phyloP scores from a whole-genome alignment of 2,329 filamentous ascomycete species.

The Sphaerulina vaccinii region DNA sequence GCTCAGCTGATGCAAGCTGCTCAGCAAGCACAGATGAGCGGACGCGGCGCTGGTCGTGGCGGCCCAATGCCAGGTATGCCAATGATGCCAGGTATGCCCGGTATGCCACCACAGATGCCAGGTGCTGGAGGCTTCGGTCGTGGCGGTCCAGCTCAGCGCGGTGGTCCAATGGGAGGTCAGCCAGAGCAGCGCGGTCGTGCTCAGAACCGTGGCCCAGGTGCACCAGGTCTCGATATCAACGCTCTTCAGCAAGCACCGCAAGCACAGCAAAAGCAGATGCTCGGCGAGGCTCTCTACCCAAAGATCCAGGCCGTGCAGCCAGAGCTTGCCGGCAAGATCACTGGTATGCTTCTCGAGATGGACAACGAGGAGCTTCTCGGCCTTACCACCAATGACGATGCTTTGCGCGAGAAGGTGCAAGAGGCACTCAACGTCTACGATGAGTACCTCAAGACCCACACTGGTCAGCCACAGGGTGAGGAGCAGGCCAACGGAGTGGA shows the following conservation, averaged over 20 bases:
- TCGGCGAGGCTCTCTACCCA: conserved; percentile 96
- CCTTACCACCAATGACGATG: conserved; percentile 87
- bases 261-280: conserved; percentile 94
- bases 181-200: conserved; percentile 41
- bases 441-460: conserved; percentile 93
- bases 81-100: conserved; percentile 54
- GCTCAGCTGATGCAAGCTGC: conserved; percentile 64
- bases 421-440: conserved; percentile 97
- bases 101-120: conserved; percentile 64
- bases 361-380: conserved; percentile 91
- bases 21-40: conserved; percentile 66
- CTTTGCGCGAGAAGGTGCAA: conserved; percentile 92
- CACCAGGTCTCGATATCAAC: conserved; percentile 49
- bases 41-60: conserved; percentile 66
- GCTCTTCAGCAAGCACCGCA: conserved; percentile 56
- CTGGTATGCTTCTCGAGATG: conserved; percentile 99
- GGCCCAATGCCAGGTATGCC: conserved; percentile 70
- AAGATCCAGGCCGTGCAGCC: conserved; percentile 96
- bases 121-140: conserved; percentile 44
- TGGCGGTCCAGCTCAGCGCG: conserved; percentile 36
- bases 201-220: conserved; percentile 37
- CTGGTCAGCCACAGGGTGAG: conserved; percentile 37
- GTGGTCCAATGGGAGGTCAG: conserved; percentile 39
- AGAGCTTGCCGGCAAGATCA: conserved; percentile 97
- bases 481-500: conserved; percentile 36